phyloP scores from a whole-genome alignment of 179 eudicot species.

The Spinacia oleracea region DNA sequence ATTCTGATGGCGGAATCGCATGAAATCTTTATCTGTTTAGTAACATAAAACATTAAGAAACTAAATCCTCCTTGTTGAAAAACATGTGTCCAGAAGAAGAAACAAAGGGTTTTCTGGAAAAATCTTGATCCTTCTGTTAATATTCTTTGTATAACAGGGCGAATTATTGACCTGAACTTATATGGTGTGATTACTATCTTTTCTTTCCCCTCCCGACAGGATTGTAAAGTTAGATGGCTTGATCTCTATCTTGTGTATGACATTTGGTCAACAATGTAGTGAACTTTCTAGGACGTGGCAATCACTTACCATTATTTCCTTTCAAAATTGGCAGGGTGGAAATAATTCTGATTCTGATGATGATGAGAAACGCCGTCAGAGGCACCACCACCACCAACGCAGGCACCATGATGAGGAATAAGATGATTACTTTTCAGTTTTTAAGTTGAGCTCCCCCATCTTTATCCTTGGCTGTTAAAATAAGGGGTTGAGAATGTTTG shows the following conservation, averaged over 20 bases:
- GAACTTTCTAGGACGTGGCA: neutral
- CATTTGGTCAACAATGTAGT: neutral
- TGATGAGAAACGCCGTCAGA: conserved; percentile 30
- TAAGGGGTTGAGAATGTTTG: conserved; percentile 29
- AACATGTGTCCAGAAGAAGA: neutral
- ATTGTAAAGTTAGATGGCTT: neutral
- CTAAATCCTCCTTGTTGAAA: neutral
- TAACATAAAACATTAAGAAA: neutral
- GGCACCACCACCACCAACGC: conserved; percentile 54
- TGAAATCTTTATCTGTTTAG: neutral
- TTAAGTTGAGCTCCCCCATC: conserved; percentile 23
- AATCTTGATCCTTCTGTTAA: neutral
- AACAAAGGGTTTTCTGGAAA: neutral
- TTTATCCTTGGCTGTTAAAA: conserved; percentile 6
- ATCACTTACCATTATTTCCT: neutral
- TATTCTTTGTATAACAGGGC: neutral
- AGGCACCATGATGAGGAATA: conserved; percentile 57
- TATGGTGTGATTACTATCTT: neutral
- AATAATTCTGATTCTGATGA: conserved; percentile 51
- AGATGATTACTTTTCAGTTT: neutral
- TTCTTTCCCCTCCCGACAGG: neutral
- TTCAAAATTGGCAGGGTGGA: conserved; percentile 43
- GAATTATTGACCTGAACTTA: neutral
- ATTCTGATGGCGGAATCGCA: neutral
- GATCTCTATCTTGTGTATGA: neutral